These are phyloP conservation scores for Gaeumannomyces sp. DNA, from an alignment of 2,329 filamentous ascomycete genomes.

Conservation along the genomic window DNA sequence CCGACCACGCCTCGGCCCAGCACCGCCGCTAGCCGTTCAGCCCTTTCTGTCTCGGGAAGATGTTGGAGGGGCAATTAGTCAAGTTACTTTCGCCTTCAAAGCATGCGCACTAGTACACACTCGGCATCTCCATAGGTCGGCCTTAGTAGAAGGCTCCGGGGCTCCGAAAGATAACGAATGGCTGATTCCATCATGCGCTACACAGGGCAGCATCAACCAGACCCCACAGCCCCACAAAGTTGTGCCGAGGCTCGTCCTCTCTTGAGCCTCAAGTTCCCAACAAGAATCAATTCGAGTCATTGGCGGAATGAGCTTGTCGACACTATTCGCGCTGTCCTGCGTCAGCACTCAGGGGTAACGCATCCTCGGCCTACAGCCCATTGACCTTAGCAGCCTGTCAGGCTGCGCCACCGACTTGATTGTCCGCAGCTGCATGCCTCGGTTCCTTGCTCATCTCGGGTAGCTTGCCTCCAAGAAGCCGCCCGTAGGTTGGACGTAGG, in stretches of 20 bases:
- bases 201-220: no score
- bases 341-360: background rate
- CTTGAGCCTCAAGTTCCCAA: background rate
- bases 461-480: background rate
- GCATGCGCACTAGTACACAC: no score
- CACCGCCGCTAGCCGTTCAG: no score
- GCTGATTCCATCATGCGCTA: no score
- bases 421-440: background rate
- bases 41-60: no score
- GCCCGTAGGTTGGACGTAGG: no score
- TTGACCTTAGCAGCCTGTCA: background rate
- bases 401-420: no score
- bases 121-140: no score
- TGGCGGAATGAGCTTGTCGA: no score
- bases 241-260: background rate
- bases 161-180: background rate
- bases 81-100: background rate
- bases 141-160: background rate
- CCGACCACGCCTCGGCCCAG: no score
- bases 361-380: background rate
- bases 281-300: background rate
- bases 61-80: background rate
- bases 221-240: background rate
- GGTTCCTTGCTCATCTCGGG: no score
- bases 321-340: no score